Conservation (phyloP, 495 filamentous ascomycete species). For the Cercophora newfieldiana region DNA sequence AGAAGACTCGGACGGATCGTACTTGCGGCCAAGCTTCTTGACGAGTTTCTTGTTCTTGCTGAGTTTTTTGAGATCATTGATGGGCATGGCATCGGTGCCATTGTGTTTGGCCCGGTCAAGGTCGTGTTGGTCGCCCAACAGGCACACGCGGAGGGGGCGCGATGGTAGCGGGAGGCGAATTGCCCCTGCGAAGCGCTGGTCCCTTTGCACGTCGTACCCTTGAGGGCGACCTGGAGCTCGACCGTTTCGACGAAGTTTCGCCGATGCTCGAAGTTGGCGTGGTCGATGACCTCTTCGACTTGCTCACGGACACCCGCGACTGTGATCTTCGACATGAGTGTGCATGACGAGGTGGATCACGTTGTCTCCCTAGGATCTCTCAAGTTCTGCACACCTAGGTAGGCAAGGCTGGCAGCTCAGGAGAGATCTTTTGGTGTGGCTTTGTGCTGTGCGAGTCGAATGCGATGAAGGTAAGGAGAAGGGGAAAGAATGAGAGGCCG, state of each 20-base stretch:
- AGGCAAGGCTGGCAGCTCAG: background rate
- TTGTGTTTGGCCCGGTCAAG: constrained; percentile 96
- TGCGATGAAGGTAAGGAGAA: background rate
- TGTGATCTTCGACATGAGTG: constrained; percentile 17
- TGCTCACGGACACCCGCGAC: constrained; percentile 16
- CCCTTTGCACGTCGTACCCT: constrained; percentile 6
- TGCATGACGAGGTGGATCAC: constrained; percentile 2
- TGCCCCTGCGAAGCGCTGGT: constrained; percentile 75
- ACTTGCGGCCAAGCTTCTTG: constrained; percentile 98
- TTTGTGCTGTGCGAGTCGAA: background rate
- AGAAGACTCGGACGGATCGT: constrained; percentile 93
- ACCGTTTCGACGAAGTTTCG: constrained; percentile 9
- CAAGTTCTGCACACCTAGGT: background rate
- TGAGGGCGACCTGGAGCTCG: constrained; percentile 12
- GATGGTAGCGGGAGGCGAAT: constrained; percentile 85
- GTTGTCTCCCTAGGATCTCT: constrained; percentile 16
- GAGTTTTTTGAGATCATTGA: constrained; percentile 63
- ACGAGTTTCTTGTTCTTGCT: constrained; percentile 96
- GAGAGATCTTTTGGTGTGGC: constrained; percentile 15
- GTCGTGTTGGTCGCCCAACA: constrained; percentile 98
- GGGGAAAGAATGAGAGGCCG: background rate
- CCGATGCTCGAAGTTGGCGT: background rate
- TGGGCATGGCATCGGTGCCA: constrained; percentile 87
- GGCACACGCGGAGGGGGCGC: constrained; percentile 86
- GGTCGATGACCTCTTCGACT: background rate